Evolutionary conservation across 495 filamentous ascomycete species (phyloP), one percentile per base, ranked within the genome.

Genomic region (Aspergillus diversus): DNA sequence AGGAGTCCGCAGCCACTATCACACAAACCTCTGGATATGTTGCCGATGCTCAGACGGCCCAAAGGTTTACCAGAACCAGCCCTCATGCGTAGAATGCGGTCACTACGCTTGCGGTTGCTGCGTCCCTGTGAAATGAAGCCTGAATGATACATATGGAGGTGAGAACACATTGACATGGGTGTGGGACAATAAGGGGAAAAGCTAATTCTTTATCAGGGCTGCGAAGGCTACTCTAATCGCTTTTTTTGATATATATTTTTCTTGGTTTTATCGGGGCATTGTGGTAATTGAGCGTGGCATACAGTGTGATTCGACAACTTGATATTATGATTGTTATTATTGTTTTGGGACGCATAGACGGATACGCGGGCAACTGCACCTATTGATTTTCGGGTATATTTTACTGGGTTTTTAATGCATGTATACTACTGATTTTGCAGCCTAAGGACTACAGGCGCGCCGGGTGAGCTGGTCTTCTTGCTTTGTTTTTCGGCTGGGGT

Each of bases 41-140:
- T 81, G 79, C 68, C 3, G 61, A 1, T 81, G 79, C 62, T 15
- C 61, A 0, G 79, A 81, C 33, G 79, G 79, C 0, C 79, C 79
- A 0, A 80, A 81, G 55, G 57, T 77, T 21, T 80, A 63, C 63
- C 59, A 73, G n/a, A 16, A 54, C 33, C 73, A 81, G 59, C 70
- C 73, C 0, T 16, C 17, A 6, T 81, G 79, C 55, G 65, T 77
- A 1, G 46, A 34, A 4, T 81, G 79, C 66, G 0, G 67, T 8
- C 79, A 81, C 31, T 17, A 8, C 7, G 66, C 64, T 31, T 81
- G 79, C 66, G 0, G 5, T 0, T 4, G 1, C 17, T 81, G 79
- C 73, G 33, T 17, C 11, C 55, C 64, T 51, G 67, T 74, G 46
- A 80, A 79, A 53, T 78, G 61, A 76, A 52, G 15, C 35, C 32